Evolutionary conservation across 1,139 yeast species (phyloP), one percentile per base, ranked within the genome.

Genomic region (Keqinozyma sinolaborantium): DNA sequence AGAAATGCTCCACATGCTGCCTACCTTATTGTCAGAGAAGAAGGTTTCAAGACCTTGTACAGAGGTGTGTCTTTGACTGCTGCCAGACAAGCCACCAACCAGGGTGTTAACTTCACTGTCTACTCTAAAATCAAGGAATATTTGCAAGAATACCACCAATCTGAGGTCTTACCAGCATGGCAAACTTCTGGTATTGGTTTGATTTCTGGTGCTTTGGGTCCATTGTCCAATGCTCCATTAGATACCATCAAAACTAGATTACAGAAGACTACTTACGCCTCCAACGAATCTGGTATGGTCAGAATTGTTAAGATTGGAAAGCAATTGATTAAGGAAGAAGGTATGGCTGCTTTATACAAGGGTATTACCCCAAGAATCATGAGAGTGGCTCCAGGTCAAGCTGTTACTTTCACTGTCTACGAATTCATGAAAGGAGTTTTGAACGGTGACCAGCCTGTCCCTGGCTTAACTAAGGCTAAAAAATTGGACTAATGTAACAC

Each of bases 321-420:
- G 34, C 92, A 82, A 53, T 75, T 92, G 58, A 67, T 90, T 47
- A 82, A 79, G 56, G 95, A 87, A 66, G 96, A 90, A 62, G 98
- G 97, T 45, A 63, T 80, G 43, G 71, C 73, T 40, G 95, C 96
- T 13, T 75, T 88, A 50, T 90, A 92, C 70, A 86, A 90, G 63
- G 98, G 98, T 67, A 92, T 92, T 56, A 88, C 97, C 25, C 98
- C 98, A 50, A 83, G 98, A 71, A 92, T 92, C 49, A 88, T 92
- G 95, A 83, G 98, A 67, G 98, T 92, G 35, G 98, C 98, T 12
- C 97, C 98, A 15, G 98, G 98, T 41, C 98, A 92, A 65, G 97
- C 97, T 35, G 97, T 92, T 36, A 94, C 97, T 13, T 92, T 92
- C 65, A 92, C 97, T 5, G 95, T 92, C 30, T 92, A 92, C 62